A percentile compares a stretch with the other conserved stretches of the same genome.
Conservation (phyloP, 331 rosid species). For the Stylosanthes scabra region DNA sequence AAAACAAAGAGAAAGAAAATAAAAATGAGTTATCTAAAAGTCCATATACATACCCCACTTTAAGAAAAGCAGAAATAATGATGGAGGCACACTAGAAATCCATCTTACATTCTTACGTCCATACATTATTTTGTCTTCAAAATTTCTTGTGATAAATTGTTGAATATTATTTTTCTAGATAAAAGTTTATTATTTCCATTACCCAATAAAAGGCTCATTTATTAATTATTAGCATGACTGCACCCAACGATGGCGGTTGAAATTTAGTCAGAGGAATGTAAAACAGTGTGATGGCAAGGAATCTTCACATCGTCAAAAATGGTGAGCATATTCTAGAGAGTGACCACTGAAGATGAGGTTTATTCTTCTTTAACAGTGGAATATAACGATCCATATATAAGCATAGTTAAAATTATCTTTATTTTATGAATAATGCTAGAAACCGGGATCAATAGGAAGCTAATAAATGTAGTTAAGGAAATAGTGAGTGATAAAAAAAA, state of each 20-base stretch:
- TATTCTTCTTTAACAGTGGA: constrained; percentile 31
- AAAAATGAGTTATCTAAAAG: background rate
- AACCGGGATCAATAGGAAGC: no score
- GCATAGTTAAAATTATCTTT: constrained; percentile 3
- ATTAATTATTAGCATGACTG: no score
- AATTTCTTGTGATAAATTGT: no score
- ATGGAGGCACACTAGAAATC: constrained; percentile 5
- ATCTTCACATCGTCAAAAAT: constrained; percentile 28
- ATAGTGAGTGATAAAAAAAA: no score
- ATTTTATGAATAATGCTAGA: no score
- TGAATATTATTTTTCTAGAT: no score
- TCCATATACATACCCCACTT: background rate
- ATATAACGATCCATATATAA: constrained; percentile 32
- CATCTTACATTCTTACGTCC: no score
- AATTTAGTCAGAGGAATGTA: constrained; percentile 6
- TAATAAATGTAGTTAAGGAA: no score
- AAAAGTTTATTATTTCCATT: no score
- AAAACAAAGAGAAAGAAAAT: background rate
- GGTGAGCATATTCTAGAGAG: constrained; percentile 41
- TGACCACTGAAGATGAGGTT: constrained; percentile 38
- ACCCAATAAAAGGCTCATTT: no score
- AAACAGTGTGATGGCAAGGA: background rate
- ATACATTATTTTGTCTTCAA: no score
- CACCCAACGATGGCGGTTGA: background rate
- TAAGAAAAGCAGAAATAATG: background rate